These are phyloP conservation scores for Avena eriantha DNA, from an alignment of 176 grass and related monocot species.

Conservation along the genomic window DNA sequence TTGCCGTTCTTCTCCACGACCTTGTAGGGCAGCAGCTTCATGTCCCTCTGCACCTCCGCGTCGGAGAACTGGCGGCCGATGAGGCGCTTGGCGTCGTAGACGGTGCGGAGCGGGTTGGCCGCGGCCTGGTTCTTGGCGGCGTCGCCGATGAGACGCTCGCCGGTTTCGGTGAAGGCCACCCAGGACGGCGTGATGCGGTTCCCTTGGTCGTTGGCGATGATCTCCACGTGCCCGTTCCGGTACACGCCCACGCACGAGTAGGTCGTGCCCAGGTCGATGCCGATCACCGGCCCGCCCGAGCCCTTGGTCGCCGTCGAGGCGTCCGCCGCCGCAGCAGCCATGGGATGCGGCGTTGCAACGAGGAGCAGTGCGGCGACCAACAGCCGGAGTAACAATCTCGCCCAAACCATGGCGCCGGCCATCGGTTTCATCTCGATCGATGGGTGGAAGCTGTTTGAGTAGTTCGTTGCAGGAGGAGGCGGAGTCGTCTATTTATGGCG, in stretches of 20 bases:
- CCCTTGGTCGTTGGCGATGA: slow-evolving; percentile 90
- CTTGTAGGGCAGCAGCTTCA: slow-evolving; percentile 73
- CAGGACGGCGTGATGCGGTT: slow-evolving; percentile 84
- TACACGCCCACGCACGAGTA: slow-evolving; percentile 89
- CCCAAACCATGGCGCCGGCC: no score
- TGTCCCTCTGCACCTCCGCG: slow-evolving; percentile 66
- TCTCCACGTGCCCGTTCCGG: slow-evolving; percentile 75
- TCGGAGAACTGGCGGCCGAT: slow-evolving; percentile 63
- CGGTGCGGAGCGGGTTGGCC: slow-evolving; percentile 53
- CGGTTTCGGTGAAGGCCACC: slow-evolving; percentile 69
- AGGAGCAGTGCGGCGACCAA: slow-evolving; percentile 1
- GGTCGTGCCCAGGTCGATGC: slow-evolving; percentile 83
- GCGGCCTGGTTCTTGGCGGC: slow-evolving; percentile 82
- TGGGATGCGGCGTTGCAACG: not conserved
- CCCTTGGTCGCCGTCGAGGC: not conserved
- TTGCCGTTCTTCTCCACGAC: slow-evolving; percentile 67
- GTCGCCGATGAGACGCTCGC: slow-evolving; percentile 70
- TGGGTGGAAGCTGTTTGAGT: no score
- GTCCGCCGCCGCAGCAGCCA: not conserved
- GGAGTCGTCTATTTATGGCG: no score
- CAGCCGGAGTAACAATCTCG: not conserved
- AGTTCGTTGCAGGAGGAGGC: no score
- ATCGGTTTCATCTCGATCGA: no score
- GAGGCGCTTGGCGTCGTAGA: slow-evolving; percentile 76
- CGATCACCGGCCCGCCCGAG: slow-evolving; percentile 65